These are phyloP conservation scores for Puccinia polysora DNA, from an alignment of 1,284 basidiomycete genomes.

Conservation along the genomic window DNA sequence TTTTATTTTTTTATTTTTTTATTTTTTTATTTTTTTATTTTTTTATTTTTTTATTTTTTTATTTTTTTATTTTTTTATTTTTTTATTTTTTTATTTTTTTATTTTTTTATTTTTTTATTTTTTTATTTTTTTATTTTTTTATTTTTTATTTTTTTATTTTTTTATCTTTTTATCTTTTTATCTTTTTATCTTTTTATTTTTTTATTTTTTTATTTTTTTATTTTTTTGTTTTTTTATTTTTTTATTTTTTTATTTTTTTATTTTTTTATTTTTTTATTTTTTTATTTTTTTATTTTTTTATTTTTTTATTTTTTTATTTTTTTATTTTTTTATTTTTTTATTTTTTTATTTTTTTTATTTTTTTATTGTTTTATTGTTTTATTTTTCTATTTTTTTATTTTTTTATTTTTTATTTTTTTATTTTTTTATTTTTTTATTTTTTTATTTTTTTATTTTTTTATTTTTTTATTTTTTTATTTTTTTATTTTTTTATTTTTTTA, in stretches of 20 bases:
- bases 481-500: neutral
- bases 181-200: neutral
- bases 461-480: neutral
- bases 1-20: neutral
- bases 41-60: neutral
- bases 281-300: neutral
- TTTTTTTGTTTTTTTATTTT: neutral
- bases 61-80: neutral
- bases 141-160: neutral
- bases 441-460: neutral
- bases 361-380: too few relatives aligned
- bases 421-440: neutral
- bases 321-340: neutral
- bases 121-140: slow-evolving; percentile 1
- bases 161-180: neutral
- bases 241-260: neutral
- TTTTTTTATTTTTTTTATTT: neutral
- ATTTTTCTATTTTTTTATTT: neutral
- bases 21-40: neutral
- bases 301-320: neutral
- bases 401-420: neutral
- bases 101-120: neutral
- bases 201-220: neutral
- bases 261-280: neutral
- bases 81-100: neutral